Conservation (phyloP, 2,329 filamentous ascomycete species). For the Xylariaceae sp. region DNA sequence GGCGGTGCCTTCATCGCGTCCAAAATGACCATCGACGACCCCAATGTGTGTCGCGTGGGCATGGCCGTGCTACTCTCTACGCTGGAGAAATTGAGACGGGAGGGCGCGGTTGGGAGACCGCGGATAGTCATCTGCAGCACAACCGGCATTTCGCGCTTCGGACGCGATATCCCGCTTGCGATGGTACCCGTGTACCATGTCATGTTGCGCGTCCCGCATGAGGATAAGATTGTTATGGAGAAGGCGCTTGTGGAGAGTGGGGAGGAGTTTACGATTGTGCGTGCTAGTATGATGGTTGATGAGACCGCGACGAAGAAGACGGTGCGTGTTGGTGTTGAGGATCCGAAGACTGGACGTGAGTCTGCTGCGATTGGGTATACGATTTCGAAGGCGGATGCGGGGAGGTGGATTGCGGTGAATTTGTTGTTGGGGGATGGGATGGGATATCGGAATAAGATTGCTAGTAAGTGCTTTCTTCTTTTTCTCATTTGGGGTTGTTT, state of each 20-base stretch:
- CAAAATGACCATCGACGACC: slow-evolving; percentile 37
- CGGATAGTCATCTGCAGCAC: slow-evolving; percentile 38
- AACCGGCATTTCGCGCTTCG: slow-evolving; percentile 38
- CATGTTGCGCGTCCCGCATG: slow-evolving; percentile 39
- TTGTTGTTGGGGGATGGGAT: slow-evolving; percentile 27
- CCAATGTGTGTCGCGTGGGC: slow-evolving; percentile 43
- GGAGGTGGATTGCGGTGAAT: slow-evolving; percentile 43
- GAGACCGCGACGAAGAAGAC: slow-evolving; percentile 25
- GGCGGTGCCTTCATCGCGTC: slow-evolving; percentile 35
- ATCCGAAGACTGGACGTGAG: slow-evolving; percentile 30
- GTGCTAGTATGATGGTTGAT: slow-evolving; percentile 35
- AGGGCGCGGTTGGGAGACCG: slow-evolving; percentile 30
- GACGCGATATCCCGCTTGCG: slow-evolving; percentile 40
- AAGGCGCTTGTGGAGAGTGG: slow-evolving; percentile 26
- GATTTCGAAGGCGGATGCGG: slow-evolving; percentile 44
- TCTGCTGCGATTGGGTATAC: slow-evolving; percentile 41
- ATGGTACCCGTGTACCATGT: slow-evolving; percentile 42
- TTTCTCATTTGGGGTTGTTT: neutral
- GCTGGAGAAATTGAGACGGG: slow-evolving; percentile 30
- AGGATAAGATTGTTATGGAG: slow-evolving; percentile 48
- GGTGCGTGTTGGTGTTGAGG: slow-evolving; percentile 40
- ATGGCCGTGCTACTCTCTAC: slow-evolving; percentile 40
- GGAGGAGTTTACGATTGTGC: slow-evolving; percentile 36
- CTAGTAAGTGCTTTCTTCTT: slow-evolving; percentile 8
- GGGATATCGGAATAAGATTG: slow-evolving; percentile 35